phyloP scores from a whole-genome alignment of 2,329 filamentous ascomycete genomes.

The Curvularia spicifera region DNA sequence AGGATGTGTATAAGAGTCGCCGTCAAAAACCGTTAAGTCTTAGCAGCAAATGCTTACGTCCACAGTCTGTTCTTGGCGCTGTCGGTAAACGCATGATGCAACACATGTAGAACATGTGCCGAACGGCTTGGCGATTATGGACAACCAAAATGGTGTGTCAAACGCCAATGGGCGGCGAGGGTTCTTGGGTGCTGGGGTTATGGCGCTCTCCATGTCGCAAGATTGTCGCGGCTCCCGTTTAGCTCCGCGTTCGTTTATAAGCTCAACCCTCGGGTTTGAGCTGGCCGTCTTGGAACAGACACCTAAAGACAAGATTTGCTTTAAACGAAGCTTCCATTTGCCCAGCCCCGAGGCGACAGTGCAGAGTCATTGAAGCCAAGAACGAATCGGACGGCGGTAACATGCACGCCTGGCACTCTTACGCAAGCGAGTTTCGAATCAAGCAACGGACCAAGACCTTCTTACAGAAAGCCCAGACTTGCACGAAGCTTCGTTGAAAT shows the following conservation, averaged over 20 bases:
- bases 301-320: neutral
- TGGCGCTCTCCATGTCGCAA: slow-evolving; percentile 22
- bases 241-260: slow-evolving; percentile 5
- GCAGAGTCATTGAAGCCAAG: slow-evolving; percentile 4
- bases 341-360: neutral
- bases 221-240: slow-evolving; percentile 20
- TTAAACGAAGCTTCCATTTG: slow-evolving; percentile 1
- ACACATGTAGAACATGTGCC: slow-evolving; percentile 22
- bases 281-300: neutral
- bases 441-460: neutral
- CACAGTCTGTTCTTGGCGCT: slow-evolving; percentile 9
- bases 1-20: neutral
- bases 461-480: neutral
- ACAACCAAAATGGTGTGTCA: slow-evolving; percentile 13
- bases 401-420: neutral
- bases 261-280: neutral
- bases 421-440: slow-evolving; percentile 1
- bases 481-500: neutral
- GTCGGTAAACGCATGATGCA: slow-evolving; percentile 24
- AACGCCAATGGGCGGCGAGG: slow-evolving; percentile 18
- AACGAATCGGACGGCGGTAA: neutral
- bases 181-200: slow-evolving; percentile 12
- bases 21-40: neutral
- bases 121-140: slow-evolving; percentile 8
- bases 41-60: slow-evolving; percentile 16